These are phyloP conservation scores for Alternaria burnsii DNA, from an alignment of 2,329 filamentous ascomycete genomes.

Conservation along the genomic window DNA sequence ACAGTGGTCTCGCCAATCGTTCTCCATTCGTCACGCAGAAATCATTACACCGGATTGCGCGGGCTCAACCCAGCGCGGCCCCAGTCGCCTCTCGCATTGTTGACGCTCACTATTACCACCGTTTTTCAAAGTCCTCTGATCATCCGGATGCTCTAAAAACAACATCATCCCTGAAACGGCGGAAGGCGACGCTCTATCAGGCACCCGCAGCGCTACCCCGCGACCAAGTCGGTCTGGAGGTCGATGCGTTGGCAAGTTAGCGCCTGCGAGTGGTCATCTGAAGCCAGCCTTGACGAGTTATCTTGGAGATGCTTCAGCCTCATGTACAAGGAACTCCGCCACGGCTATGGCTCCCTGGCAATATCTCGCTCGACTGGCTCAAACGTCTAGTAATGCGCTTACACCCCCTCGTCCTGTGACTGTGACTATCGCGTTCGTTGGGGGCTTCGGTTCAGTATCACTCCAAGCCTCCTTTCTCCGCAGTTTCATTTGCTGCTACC, in stretches of 20 bases:
- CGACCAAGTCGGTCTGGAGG: conserved; percentile 44
- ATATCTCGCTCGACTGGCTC: conserved; percentile 40
- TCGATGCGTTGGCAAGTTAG: conserved; percentile 51
- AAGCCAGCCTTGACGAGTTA: conserved; percentile 37
- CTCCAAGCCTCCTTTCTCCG: conserved; percentile 31
- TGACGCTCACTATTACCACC: conserved; percentile 14
- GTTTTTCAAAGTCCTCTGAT: conserved; percentile 28
- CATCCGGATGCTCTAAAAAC: conserved; percentile 45
- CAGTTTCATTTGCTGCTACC: conserved; percentile 38
- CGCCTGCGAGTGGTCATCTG: conserved; percentile 51
- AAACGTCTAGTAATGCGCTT: conserved; percentile 51
- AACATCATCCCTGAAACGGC: conserved; percentile 32
- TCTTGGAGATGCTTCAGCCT: conserved; percentile 45
- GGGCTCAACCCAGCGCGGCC: conserved; percentile 25
- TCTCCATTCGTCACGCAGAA: conserved; percentile 13
- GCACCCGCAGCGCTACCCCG: conserved; percentile 47
- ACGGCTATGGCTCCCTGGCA: conserved; percentile 49
- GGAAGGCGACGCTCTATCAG: conserved; percentile 40
- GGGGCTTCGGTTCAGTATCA: conserved; percentile 25
- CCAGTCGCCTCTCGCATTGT: conserved; percentile 9
- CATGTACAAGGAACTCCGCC: conserved; percentile 46
- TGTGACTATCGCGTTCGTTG: conserved; percentile 33
- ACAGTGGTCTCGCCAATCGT: conserved; percentile 23
- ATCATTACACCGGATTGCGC: conserved; percentile 30
- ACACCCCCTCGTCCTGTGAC: conserved; percentile 37